Evolutionary conservation across 495 filamentous ascomycete genomes (phyloP), one percentile per base, ranked within the genome.

Genomic region (Cetradonia linearis): DNA sequence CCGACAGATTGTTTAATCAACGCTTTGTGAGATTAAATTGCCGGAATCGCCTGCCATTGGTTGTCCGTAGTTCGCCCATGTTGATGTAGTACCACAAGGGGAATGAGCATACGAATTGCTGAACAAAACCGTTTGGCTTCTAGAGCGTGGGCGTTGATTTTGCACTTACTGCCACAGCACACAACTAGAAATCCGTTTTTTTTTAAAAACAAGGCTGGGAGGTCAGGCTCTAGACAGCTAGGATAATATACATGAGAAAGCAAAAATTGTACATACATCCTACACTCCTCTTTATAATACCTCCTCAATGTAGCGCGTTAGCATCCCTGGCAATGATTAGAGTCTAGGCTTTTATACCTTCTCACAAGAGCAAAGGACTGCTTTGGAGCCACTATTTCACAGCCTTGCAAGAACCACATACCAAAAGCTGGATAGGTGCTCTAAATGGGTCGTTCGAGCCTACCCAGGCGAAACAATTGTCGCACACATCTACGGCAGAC

Each of bases 281-380:
- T 53, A 27, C 49, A 53, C 49, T 53, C 49, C 30, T 53, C 49
- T 53, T 53, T 53, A 34, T 53, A 27, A 34, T 53, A 53, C 28
- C 49, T 53, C 34, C 49, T 31, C 49, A 20, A 53, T 34, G 49
- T 27, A 33, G 23, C 14, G 27, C 30, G 49, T 53, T 53, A 27
- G 49, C 49, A 53, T 14, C 4, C 6, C 49, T 53, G 7, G 5
- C 28, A 18, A 53, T 33, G 5, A 34, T 34, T 53, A 36, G 49
- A 53, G 49, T 33, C 49, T 33, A 53, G 49, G 5, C 5, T 53
- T 34, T 8, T 2, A 2, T 18, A 34, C 25, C 28, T 2, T 5
- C 33, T n/a, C 28, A 8, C 2, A 53, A 33, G 0, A 53, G 14
- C 10, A 5, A 47, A 6, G 44, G 7, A 53, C 49, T 53, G 30